Evolutionary conservation across 2,329 filamentous ascomycete genomes (phyloP).

Genomic region (Periconia digitata): DNA sequence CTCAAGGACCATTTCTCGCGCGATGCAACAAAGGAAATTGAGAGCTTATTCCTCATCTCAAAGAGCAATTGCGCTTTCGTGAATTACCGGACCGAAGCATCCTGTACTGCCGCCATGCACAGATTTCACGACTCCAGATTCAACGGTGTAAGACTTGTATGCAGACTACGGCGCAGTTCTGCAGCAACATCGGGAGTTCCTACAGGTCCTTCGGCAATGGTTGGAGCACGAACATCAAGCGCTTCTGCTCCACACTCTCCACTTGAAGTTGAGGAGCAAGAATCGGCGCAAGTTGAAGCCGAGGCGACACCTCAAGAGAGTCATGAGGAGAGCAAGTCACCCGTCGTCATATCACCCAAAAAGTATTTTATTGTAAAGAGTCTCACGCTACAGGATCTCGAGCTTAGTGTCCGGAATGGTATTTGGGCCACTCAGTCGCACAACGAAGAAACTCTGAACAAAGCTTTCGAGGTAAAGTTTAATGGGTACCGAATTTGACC

Average conservation of each 20-base stretch:
- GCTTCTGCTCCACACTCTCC: conserved; percentile 31
- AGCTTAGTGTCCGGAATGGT: conserved; percentile 81
- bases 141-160: conserved; percentile 81
- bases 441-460: conserved; percentile 82
- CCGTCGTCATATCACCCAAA: conserved; percentile 55
- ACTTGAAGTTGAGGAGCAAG: conserved; percentile 16
- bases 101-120: conserved; percentile 74
- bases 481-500: neutral
- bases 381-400: conserved; percentile 84
- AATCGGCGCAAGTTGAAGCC: conserved; percentile 10
- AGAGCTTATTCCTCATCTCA: conserved; percentile 90
- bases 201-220: conserved; percentile 56
- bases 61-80: conserved; percentile 98
- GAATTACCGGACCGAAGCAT: conserved; percentile 82
- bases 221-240: conserved; percentile 25
- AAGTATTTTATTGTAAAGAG: conserved; percentile 94
- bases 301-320: conserved; percentile 14
- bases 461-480: conserved; percentile 72
- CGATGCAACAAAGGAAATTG: conserved; percentile 72
- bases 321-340: conserved; percentile 12
- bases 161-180: conserved; percentile 68
- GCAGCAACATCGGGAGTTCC: conserved; percentile 52
- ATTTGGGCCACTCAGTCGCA: conserved; percentile 95
- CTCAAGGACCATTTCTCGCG: conserved; percentile 90
- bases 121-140: conserved; percentile 91